phyloP scores from a whole-genome alignment of 352 stramenopile species.

The Phytophthora boehmeriae region DNA sequence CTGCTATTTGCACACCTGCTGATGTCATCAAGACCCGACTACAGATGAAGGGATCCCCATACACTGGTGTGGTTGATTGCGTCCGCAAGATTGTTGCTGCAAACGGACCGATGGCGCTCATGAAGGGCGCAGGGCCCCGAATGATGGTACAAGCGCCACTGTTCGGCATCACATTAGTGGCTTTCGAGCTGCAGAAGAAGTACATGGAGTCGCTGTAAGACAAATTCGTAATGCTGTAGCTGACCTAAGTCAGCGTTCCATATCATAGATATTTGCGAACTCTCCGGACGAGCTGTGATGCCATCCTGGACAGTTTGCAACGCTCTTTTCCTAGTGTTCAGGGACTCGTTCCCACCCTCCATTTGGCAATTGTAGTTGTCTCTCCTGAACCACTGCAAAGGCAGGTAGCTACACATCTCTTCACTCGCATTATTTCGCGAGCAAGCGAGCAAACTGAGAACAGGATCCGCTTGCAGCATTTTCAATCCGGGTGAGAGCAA shows the following conservation, averaged over 20 bases:
- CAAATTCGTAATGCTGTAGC: conserved; percentile 6
- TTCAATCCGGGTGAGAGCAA: no score
- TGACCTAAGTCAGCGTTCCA: conserved; percentile 6
- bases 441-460: no score
- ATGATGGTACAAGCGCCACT: conserved; percentile 90
- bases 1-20: conserved; percentile 60
- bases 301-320: conserved; percentile 18
- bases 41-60: conserved; percentile 81
- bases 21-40: conserved; percentile 92
- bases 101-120: conserved; percentile 84
- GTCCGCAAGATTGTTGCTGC: conserved; percentile 73
- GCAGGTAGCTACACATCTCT: no score
- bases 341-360: background rate
- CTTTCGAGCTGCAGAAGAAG: conserved; percentile 90
- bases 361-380: no score
- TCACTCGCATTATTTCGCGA: no score
- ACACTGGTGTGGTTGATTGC: conserved; percentile 87
- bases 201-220: conserved; percentile 77
- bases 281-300: conserved; percentile 1
- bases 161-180: conserved; percentile 84
- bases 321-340: conserved; percentile 18
- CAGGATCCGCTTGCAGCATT: no score
- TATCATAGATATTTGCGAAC: conserved; percentile 19
- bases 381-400: no score
- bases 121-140: conserved; percentile 83